phyloP scores from a whole-genome alignment of 2,329 filamentous ascomycete genomes.

The Ophiostoma quercus region DNA sequence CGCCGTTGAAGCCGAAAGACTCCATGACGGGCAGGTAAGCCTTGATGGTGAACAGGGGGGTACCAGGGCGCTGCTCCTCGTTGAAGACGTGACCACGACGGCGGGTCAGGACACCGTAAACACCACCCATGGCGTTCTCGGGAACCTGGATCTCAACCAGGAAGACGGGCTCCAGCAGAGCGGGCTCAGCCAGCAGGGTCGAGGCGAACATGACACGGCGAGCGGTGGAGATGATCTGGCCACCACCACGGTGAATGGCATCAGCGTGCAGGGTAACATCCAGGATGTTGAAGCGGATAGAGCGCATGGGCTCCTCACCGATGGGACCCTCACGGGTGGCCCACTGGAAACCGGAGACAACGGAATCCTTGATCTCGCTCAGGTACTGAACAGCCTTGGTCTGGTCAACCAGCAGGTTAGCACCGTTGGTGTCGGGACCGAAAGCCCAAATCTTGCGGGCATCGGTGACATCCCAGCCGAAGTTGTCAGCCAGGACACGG shows the following conservation, averaged over 20 bases:
- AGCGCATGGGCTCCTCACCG: slow-evolving; percentile 97
- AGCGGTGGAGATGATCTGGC: slow-evolving; percentile 71
- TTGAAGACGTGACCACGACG: slow-evolving; percentile 98
- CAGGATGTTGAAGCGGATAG: slow-evolving; percentile 96
- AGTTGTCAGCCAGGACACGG: slow-evolving; percentile 91
- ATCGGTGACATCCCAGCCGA: slow-evolving; percentile 99
- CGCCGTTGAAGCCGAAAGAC: slow-evolving; percentile 81
- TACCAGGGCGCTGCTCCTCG: slow-evolving; percentile 97
- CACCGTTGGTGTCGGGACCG: slow-evolving; percentile 93
- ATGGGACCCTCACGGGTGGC: slow-evolving; percentile 95
- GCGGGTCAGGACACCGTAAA: slow-evolving; percentile 97
- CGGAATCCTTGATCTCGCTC: slow-evolving; percentile 99
- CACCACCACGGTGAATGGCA: slow-evolving; percentile 90
- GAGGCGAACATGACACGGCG: slow-evolving; percentile 97
- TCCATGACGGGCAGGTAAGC: slow-evolving; percentile 40
- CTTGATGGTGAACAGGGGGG: slow-evolving; percentile 93
- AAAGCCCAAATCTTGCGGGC: slow-evolving; percentile 99
- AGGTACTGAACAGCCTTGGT: slow-evolving; percentile 99
- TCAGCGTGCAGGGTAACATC: slow-evolving; percentile 99
- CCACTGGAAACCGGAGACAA: slow-evolving; percentile 99
- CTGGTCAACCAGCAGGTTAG: slow-evolving; percentile 98
- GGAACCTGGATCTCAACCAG: slow-evolving; percentile 98
- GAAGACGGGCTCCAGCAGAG: slow-evolving; percentile 95
- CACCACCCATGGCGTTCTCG: slow-evolving; percentile 98
- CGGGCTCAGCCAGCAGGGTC: slow-evolving; percentile 82